A percentile compares a stretch with the other conserved stretches of the same genome.
These are phyloP conservation scores for Sporothrix dimorphospora DNA, from an alignment of 2,329 filamentous ascomycete genomes.

Conservation along the genomic window DNA sequence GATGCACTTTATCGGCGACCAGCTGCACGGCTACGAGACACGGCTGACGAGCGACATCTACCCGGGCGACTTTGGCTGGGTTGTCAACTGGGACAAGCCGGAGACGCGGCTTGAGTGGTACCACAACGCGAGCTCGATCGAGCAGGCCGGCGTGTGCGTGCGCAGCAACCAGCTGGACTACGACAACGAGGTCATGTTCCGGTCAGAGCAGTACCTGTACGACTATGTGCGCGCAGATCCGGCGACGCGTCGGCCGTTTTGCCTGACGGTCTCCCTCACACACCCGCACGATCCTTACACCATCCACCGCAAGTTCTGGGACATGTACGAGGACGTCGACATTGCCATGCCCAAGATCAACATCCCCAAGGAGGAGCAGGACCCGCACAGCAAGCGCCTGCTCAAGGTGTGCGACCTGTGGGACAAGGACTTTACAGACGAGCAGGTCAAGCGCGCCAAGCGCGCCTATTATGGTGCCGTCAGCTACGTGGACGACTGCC, in stretches of 20 bases:
- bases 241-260: slow-evolving; percentile 75
- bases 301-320: slow-evolving; percentile 92
- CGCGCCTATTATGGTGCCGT: slow-evolving; percentile 92
- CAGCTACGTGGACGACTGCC: slow-evolving; percentile 91
- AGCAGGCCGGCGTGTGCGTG: slow-evolving; percentile 85
- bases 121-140: slow-evolving; percentile 91
- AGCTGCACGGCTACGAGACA: slow-evolving; percentile 91
- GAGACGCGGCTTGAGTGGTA: slow-evolving; percentile 89
- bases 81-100: slow-evolving; percentile 92
- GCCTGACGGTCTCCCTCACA: slow-evolving; percentile 83
- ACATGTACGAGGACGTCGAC: slow-evolving; percentile 85
- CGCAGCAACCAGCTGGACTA: slow-evolving; percentile 95
- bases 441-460: slow-evolving; percentile 82
- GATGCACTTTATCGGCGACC: slow-evolving; percentile 97
- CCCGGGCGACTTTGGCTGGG: slow-evolving; percentile 91
- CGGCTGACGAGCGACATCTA: slow-evolving; percentile 95
- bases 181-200: slow-evolving; percentile 95
- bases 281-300: slow-evolving; percentile 96
- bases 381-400: slow-evolving; percentile 83
- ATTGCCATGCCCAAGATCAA: slow-evolving; percentile 79
- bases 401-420: slow-evolving; percentile 85
- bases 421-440: slow-evolving; percentile 79
- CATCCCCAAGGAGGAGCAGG: slow-evolving; percentile 79
- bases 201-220: slow-evolving; percentile 85
- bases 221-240: slow-evolving; percentile 83